These are phyloP conservation scores for Pyrus bretschneideri DNA, from an alignment of 306 rosid genomes.

Conservation along the genomic window DNA sequence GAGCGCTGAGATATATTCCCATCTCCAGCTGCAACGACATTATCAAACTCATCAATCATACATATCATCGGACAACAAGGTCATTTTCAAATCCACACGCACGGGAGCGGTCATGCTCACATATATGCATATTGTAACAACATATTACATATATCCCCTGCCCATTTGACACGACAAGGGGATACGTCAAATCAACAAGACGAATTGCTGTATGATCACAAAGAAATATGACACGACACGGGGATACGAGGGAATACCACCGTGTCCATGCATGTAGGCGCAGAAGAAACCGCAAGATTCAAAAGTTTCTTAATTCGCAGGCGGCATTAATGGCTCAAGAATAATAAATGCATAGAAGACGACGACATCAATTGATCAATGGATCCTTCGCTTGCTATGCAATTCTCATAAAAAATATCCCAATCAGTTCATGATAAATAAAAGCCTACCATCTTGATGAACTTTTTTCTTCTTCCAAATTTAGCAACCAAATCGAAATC, in stretches of 20 bases:
- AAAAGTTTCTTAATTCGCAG: background rate
- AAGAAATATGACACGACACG: too few relatives aligned
- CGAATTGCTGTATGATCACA: too few relatives aligned
- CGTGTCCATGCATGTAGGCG: background rate
- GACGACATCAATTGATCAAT: background rate
- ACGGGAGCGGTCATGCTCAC: too few relatives aligned
- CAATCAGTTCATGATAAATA: background rate
- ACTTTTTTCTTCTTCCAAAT: background rate
- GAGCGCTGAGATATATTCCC: slow-evolving; percentile 87
- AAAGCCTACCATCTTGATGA: background rate
- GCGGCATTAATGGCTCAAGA: background rate
- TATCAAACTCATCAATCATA: background rate
- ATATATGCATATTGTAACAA: background rate
- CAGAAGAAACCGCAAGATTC: background rate
- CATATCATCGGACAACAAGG: background rate
- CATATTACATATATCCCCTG: background rate
- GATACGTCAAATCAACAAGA: too few relatives aligned
- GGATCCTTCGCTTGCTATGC: background rate
- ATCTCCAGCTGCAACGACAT: slow-evolving; percentile 31
- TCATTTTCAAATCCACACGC: background rate
- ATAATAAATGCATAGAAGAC: background rate
- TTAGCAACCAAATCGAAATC: background rate
- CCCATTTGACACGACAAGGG: too few relatives aligned
- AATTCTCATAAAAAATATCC: background rate
- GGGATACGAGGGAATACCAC: too few relatives aligned